Evolutionary conservation across 1,284 basidiomycete species (phyloP).

Genomic region (Taiwanofungus camphoratus): DNA sequence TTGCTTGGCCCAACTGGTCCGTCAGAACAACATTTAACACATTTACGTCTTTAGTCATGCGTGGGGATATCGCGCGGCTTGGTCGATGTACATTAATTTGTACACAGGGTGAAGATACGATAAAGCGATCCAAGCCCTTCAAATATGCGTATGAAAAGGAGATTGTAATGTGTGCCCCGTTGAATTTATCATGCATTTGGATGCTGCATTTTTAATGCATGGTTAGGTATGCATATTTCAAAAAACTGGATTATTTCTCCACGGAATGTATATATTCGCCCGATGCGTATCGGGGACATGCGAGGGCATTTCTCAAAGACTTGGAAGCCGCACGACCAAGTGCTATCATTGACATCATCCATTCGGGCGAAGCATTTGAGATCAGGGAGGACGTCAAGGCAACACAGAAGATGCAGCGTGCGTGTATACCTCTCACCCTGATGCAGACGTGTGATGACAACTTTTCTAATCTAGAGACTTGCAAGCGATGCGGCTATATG

Average conservation of each 20-base stretch:
- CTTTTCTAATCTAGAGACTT: slow-evolving; percentile 57
- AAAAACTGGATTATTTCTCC: slow-evolving; percentile 97
- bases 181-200: too few species aligned
- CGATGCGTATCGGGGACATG: slow-evolving; percentile 95
- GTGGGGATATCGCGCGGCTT: slow-evolving; percentile 93
- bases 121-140: slow-evolving; percentile 96
- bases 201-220: slow-evolving; percentile 3
- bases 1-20: not conserved
- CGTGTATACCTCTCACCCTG: slow-evolving; percentile 23
- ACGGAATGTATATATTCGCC: slow-evolving; percentile 99
- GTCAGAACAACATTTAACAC: not conserved
- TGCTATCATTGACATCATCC: slow-evolving; percentile 96
- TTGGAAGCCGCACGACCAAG: slow-evolving; percentile 90
- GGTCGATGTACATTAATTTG: slow-evolving; percentile 93
- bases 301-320: slow-evolving; percentile 91
- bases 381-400: slow-evolving; percentile 74
- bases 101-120: slow-evolving; percentile 90
- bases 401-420: slow-evolving; percentile 75
- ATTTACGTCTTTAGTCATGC: slow-evolving; percentile 68
- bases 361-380: slow-evolving; percentile 89
- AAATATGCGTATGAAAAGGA: slow-evolving; percentile 99
- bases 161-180: slow-evolving; percentile 82
- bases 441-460: not conserved
- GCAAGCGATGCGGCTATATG: slow-evolving; percentile 87
- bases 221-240: slow-evolving; percentile 95